These are phyloP conservation scores for Sutorius australiensis DNA, from an alignment of 768 basidiomycete genomes.

Conservation along the genomic window DNA sequence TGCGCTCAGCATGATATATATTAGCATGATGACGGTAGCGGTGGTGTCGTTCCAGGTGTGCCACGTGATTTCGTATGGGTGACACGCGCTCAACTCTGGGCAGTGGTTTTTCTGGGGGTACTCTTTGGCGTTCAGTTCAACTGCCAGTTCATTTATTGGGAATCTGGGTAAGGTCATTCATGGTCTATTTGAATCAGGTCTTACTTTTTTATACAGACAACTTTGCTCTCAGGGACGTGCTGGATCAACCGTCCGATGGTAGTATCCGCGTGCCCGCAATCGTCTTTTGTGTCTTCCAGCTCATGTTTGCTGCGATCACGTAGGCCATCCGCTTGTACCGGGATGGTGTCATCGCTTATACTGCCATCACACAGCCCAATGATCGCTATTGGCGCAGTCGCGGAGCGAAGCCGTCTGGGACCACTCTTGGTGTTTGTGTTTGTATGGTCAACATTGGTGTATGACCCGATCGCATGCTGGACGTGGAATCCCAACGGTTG, in stretches of 20 bases:
- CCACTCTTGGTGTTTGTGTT: slow-evolving; percentile 90
- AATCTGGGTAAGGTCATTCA: slow-evolving; percentile 62
- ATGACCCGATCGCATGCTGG: slow-evolving; percentile 95
- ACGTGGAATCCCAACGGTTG: slow-evolving; percentile 83
- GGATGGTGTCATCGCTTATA: background rate
- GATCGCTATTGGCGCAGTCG: slow-evolving; percentile 88
- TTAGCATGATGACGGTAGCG: slow-evolving; percentile 71
- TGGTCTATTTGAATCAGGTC: background rate
- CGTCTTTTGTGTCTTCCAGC: slow-evolving; percentile 80
- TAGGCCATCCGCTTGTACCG: slow-evolving; percentile 33
- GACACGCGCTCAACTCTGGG: slow-evolving; percentile 2
- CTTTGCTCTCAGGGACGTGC: slow-evolving; percentile 79
- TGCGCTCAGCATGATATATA: slow-evolving; percentile 85
- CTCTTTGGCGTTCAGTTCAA: slow-evolving; percentile 86
- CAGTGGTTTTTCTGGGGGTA: slow-evolving; percentile 99
- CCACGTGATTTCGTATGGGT: slow-evolving; percentile 39
- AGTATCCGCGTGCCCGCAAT: slow-evolving; percentile 67
- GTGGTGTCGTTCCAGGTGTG: slow-evolving; percentile 82
- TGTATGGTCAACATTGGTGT: slow-evolving; percentile 83
- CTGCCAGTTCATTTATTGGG: slow-evolving; percentile 74
- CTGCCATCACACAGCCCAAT: slow-evolving; percentile 53
- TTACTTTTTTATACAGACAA: slow-evolving; percentile 50
- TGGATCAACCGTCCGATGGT: slow-evolving; percentile 71
- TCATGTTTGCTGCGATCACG: slow-evolving; percentile 90
- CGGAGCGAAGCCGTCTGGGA: slow-evolving; percentile 82